Evolutionary conservation across 257 asterid species (phyloP).

Genomic region (Salvia rosmarinus): DNA sequence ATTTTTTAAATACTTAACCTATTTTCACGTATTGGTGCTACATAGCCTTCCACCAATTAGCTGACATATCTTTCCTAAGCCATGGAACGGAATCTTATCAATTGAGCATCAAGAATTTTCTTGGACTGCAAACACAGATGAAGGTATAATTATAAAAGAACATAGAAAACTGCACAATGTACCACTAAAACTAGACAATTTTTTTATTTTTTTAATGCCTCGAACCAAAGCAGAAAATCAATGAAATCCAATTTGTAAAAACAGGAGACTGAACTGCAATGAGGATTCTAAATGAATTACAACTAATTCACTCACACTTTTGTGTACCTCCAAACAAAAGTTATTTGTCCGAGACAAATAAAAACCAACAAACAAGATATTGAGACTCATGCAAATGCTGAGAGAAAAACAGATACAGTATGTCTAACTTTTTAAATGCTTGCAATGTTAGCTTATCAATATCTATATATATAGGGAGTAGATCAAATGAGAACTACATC

Average conservation of each 20-base stretch:
- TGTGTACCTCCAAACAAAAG: conserved; percentile 2
- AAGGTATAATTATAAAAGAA: conserved; percentile 27
- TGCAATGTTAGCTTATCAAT: conserved; percentile 12
- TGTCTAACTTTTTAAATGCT: conserved; percentile 25
- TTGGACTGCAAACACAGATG: conserved; percentile 61
- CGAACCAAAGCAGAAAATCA: conserved; percentile 17
- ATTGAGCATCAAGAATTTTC: conserved; percentile 70
- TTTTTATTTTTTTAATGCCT: background rate
- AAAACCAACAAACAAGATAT: conserved; percentile 18
- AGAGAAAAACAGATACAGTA: conserved; percentile 16
- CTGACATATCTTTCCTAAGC: conserved; percentile 83
- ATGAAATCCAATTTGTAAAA: background rate
- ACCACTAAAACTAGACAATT: conserved; percentile 18
- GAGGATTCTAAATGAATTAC: conserved; percentile 1
- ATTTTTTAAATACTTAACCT: too few species aligned
- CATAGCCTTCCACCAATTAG: conserved; percentile 98
- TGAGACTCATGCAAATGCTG: conserved; percentile 8
- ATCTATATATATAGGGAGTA: too few species aligned
- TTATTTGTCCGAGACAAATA: conserved; percentile 13
- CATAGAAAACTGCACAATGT: conserved; percentile 24
- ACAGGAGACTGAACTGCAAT: conserved; percentile 12
- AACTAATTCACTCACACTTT: conserved; percentile 5
- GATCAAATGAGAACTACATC: too few species aligned
- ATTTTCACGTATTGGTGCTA: too few species aligned
- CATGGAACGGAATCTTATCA: conserved; percentile 91